Conservation (phyloP, 2,329 filamentous ascomycete genomes). For the Chaetomiaceae sp. region DNA sequence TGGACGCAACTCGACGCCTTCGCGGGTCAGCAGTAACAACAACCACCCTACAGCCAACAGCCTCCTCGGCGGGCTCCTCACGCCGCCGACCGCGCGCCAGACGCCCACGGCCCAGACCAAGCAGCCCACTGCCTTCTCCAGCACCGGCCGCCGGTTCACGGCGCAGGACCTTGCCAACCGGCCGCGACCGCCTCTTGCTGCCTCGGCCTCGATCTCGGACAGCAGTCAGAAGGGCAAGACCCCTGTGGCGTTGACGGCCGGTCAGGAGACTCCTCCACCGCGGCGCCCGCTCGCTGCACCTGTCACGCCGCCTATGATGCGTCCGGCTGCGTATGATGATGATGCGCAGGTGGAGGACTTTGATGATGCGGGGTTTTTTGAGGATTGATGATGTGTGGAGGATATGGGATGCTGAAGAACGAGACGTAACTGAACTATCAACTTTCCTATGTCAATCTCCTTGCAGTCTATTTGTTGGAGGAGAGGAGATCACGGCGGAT, state of each 20-base stretch:
- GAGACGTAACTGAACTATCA: background rate
- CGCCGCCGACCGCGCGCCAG: slow-evolving; percentile 76
- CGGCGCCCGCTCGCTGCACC: slow-evolving; percentile 40
- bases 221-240: slow-evolving; percentile 22
- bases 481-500: background rate
- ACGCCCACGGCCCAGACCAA: slow-evolving; percentile 41
- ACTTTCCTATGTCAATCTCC: slow-evolving; percentile 7
- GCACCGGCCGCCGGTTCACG: slow-evolving; percentile 55
- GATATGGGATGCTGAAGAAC: background rate
- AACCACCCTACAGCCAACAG: slow-evolving; percentile 42
- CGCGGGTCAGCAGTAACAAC: slow-evolving; percentile 45
- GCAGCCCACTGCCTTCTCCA: slow-evolving; percentile 59
- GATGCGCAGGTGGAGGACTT: slow-evolving; percentile 50
- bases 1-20: slow-evolving; percentile 51
- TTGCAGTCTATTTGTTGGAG: slow-evolving; percentile 1
- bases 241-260: too few relatives aligned
- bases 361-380: slow-evolving; percentile 29
- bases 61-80: slow-evolving; percentile 76
- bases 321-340: slow-evolving; percentile 53
- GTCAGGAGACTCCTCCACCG: slow-evolving; percentile 41
- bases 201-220: slow-evolving; percentile 29
- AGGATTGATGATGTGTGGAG: slow-evolving; percentile 20
- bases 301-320: slow-evolving; percentile 60
- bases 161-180: slow-evolving; percentile 45
- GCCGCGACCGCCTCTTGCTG: slow-evolving; percentile 28